Base-by-base conservation (phyloP, 306 rosid genomes). In the Quercus gilva region DNA sequence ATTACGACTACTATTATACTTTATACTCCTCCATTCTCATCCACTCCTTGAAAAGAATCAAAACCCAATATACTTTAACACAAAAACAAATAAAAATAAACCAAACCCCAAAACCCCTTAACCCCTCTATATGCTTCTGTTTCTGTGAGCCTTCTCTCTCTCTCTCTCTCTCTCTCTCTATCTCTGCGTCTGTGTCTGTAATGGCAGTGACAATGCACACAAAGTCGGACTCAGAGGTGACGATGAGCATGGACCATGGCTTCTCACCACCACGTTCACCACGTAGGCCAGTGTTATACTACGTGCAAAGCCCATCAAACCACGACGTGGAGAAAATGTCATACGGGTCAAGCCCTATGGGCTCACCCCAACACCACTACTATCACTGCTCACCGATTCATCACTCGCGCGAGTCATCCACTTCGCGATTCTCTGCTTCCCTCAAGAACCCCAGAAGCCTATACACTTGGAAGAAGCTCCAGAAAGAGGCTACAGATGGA, bases 291-390 rank as follows among this genome's bases (percentile, higher is more conserved):
- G 79, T 95, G 0, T 1, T 49, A 3, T 95, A 95, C 94, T 95
- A 91, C 86, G 99, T 95, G 0, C 98, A 92, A 76, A 95, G 99
- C 58, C 99, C 99, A 0, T 95, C 99, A 11, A 89, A 91, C 87
- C 94, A 88, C 64, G 99, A 92, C 76, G 97, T 80, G 0, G 98
- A 95, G 90, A 95, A 92, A 84, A 95, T 92, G 99, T 95, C 99
- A 0, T 95, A 91, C 86, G 98, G 92, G 6, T 95, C 97, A 0
- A 91, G 97, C 74, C 99, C 98, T 0, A 4, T 75, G 3, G 97
- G 82, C 8, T 95, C 99, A 0, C 98, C 98, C 4, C 89, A 81
- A 51, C 97, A 90, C 41, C 90, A 86, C 57, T 84, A 74, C 76
- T 90, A 90, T 85, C 90, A 86, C 74, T 91, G 91, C 58, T 95